Base-by-base conservation (phyloP, 169 alveolate genomes). In the Haemoproteus tartakovskyi region DNA sequence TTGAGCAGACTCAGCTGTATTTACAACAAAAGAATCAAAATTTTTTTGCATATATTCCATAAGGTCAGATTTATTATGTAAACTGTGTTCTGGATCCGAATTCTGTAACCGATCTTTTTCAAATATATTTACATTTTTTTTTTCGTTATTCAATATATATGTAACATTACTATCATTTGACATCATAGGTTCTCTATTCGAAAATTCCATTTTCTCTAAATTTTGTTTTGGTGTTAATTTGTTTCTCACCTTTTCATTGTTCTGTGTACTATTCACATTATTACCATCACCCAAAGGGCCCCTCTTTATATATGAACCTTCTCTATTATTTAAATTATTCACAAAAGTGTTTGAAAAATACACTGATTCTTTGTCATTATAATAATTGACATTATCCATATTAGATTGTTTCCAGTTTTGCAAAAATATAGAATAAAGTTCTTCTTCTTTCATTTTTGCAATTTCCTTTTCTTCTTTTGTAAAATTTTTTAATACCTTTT, bases 351-450 rank as follows among this genome's bases (percentile, higher is more conserved):
- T 21, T 9, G 78, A 56, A 11, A 33, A 56, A 50, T 45, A 33
- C 38, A 74, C 26, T n/a, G 43, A 16, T 2, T 3, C 56, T 2
- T 18, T 36, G 0, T 56, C 57, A 16, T 45, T 3, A 33, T 54
- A 12, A 33, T 54, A 12, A 24, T 22, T 24, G 11, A 22, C 29
- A 51, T 27, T 8, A 6, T 33, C 27, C 22, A 74, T 56, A 38
- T 33, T 36, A 3, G 84, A 74, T 56, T 74, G 63, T 0, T 59
- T 45, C 84, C 84, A 74, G 19, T 74, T 57, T 16, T 74, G 78
- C 84, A 74, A 57, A 74, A 74, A 74, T 57, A 74, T 74, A 16
- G 84, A 41, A 57, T 74, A 74, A 27, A 74, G 26, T 22, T 74
- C 84, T 8, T 74, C 84, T 0, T 74, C 84, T 57, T 74, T 74